phyloP scores from a whole-genome alignment of 257 asterid species.

The Solanum gracilifrons region DNA sequence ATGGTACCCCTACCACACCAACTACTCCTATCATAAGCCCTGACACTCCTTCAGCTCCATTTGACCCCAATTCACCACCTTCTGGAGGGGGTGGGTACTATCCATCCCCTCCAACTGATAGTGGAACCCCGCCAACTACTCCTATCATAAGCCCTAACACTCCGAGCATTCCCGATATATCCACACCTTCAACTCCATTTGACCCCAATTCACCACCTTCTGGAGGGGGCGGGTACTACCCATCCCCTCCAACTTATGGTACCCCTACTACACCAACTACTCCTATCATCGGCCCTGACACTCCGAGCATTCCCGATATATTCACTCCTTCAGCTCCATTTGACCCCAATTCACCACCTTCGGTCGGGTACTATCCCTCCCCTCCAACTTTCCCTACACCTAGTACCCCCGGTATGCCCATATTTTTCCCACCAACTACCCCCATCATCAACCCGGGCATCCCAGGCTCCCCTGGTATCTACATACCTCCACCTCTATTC shows the following conservation, averaged over 20 bases:
- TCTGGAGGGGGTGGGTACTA: neutral
- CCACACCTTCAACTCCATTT: neutral
- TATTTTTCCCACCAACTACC: conserved; percentile 14
- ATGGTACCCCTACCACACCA: conserved; percentile 3
- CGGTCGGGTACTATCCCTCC: neutral
- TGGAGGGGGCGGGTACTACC: neutral
- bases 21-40: neutral
- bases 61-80: neutral
- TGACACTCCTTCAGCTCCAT: neutral
- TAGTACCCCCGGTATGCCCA: conserved; percentile 5
- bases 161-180: neutral
- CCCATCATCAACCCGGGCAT: conserved; percentile 25
- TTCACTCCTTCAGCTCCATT: conserved; percentile 54
- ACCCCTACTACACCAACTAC: conserved; percentile 1
- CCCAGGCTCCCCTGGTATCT: conserved; percentile 29
- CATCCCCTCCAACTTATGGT: neutral
- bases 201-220: neutral
- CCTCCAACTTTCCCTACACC: neutral
- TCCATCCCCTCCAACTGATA: conserved; percentile 4
- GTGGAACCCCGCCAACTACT: neutral
- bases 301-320: conserved; percentile 30
- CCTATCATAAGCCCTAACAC: neutral
- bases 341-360: conserved; percentile 78
- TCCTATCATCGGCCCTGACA: conserved; percentile 8
- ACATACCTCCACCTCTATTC: conserved; percentile 44